phyloP scores from a whole-genome alignment of 495 filamentous ascomycete genomes.

The Talaromyces stipitatus region DNA sequence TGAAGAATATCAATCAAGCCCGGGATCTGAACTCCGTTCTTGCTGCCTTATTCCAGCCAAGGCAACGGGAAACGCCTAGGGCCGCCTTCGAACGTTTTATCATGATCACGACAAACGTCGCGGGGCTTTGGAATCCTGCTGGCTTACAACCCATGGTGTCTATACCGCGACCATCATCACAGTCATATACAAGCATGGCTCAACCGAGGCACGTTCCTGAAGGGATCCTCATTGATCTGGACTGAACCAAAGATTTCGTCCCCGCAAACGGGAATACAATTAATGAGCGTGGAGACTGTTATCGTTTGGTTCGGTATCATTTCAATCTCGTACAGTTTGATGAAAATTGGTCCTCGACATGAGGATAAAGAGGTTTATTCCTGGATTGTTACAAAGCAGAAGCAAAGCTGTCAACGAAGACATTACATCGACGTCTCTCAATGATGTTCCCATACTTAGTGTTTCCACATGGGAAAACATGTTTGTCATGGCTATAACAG shows the following conservation, averaged over 20 bases:
- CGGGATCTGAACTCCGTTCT: slow-evolving; percentile 32
- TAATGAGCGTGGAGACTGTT: background rate
- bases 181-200: background rate
- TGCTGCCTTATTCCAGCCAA: slow-evolving; percentile 37
- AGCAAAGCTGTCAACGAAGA: background rate
- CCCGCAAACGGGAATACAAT: background rate
- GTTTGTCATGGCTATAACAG: background rate
- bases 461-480: background rate
- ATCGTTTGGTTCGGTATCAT: too few species aligned
- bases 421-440: too few species aligned
- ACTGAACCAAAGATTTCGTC: background rate
- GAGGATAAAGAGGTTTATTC: background rate
- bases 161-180: background rate
- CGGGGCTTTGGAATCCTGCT: slow-evolving; percentile 17
- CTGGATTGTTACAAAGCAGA: background rate
- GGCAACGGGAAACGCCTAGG: slow-evolving; percentile 8
- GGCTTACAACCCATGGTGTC: background rate
- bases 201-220: too few species aligned
- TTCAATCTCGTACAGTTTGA: background rate
- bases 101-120: slow-evolving; percentile 20
- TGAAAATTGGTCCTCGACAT: background rate
- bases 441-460: background rate
- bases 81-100: slow-evolving; percentile 29
- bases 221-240: background rate
- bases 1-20: slow-evolving; percentile 16